These are phyloP conservation scores for Myxozyma neotropica DNA, from an alignment of 805 yeast species.

Conservation along the genomic window DNA sequence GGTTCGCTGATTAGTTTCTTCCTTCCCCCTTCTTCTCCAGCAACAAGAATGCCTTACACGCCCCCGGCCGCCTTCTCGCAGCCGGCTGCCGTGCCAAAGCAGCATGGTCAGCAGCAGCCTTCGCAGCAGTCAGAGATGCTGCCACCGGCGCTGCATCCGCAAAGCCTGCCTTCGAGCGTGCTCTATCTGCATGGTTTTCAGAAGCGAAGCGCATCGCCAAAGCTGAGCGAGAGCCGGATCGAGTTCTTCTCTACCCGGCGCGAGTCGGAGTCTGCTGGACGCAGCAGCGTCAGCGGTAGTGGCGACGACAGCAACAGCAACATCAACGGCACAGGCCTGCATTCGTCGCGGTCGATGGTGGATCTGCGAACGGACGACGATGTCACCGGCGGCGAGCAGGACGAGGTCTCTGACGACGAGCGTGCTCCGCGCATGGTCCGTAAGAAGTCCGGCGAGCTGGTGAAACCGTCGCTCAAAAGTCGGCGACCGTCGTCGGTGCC, in stretches of 20 bases:
- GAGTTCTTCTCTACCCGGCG: neutral
- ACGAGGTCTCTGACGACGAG: conserved; percentile 15
- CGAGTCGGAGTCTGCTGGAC: neutral
- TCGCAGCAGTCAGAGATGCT: conserved; percentile 16
- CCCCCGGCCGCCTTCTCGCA: conserved; percentile 31
- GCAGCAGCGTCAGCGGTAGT: conserved; percentile 2
- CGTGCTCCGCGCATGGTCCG: conserved; percentile 52
- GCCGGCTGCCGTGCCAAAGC: conserved; percentile 12
- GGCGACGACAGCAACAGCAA: neutral
- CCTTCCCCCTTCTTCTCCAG: conserved; percentile 12
- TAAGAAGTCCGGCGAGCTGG: conserved; percentile 86
- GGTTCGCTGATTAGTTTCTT: neutral
- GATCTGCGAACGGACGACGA: conserved; percentile 16
- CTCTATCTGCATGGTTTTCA: conserved; percentile 23
- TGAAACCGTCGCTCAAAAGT: conserved; percentile 68
- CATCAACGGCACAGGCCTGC: neutral
- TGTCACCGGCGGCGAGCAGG: conserved; percentile 4
- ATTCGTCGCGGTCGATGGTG: conserved; percentile 25
- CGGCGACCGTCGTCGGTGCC: conserved; percentile 45
- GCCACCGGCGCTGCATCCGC: conserved; percentile 26
- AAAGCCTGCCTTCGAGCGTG: conserved; percentile 20
- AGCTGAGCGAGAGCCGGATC: conserved; percentile 10
- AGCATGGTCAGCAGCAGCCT: conserved; percentile 3
- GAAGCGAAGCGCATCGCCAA: conserved; percentile 1
- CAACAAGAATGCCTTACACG: conserved; percentile 30